A percentile compares a stretch with the other conserved stretches of the same genome.
phyloP scores from a whole-genome alignment of 2,329 filamentous ascomycete species.

The Parasarocladium wereldwijsianum region DNA sequence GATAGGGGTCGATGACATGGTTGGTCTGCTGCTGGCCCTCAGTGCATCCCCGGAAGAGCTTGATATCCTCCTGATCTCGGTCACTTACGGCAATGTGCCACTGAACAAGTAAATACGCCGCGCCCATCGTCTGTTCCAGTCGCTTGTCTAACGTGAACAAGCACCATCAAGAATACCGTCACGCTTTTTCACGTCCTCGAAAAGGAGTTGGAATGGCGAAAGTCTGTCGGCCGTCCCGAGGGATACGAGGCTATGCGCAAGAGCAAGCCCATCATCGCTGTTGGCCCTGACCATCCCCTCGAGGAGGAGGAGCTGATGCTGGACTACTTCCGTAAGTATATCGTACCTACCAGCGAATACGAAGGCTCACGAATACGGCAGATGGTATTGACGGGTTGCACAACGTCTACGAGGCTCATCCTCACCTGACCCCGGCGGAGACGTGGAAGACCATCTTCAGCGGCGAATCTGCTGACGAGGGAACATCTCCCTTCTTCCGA shows the following conservation, averaged over 20 bases:
- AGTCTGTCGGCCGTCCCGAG: conserved; percentile 46
- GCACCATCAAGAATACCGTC: conserved; percentile 77
- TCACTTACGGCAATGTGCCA: conserved; percentile 90
- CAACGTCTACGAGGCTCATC: conserved; percentile 59
- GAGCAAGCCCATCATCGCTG: conserved; percentile 68
- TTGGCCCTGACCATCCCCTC: conserved; percentile 75
- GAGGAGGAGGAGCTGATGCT: conserved; percentile 69
- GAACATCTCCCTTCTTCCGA: conserved; percentile 48
- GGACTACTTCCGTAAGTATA: conserved; percentile 69
- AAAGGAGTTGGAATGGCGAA: conserved; percentile 75
- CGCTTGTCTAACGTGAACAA: conserved; percentile 16
- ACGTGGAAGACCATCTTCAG: conserved; percentile 57
- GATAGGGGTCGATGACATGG: conserved; percentile 76
- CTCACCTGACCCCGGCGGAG: conserved; percentile 59
- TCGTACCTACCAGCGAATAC: not conserved
- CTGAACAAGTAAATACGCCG: conserved; percentile 62
- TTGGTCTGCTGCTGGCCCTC: conserved; percentile 77
- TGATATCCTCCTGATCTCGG: conserved; percentile 69
- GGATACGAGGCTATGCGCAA: conserved; percentile 61
- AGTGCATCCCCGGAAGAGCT: conserved; percentile 71
- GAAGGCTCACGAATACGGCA: conserved; percentile 16
- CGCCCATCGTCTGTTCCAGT: too few relatives aligned
- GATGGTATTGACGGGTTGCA: conserved; percentile 67
- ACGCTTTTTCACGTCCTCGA: conserved; percentile 86
- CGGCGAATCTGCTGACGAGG: conserved; percentile 15